Evolutionary conservation across 495 filamentous ascomycete genomes (phyloP), one percentile per base, ranked within the genome.

Genomic region (Aspergillus avenaceus): DNA sequence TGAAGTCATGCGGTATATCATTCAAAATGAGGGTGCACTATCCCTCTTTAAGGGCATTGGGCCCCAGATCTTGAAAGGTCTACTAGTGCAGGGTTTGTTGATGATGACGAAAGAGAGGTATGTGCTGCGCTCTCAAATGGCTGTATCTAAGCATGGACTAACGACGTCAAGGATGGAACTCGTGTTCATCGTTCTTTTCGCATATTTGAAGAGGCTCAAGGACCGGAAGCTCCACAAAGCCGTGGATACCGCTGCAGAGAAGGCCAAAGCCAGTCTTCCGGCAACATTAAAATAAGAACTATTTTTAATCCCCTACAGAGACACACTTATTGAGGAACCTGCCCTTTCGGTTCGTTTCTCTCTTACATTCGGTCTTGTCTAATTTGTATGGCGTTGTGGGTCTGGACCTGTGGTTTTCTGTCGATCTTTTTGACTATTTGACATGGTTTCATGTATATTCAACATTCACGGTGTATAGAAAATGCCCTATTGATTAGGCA

Each of bases 101-200:
- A 99, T 99, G 93, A 99, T 97, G 93, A 95, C 89, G 4, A 99
- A 99, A 74, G 95, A 99, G 70, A 82, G 90, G 90, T 95, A 79
- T 52, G 82, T 67, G 27, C 44, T 13, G 14, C 26, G 24, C 46
- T 41, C 18, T 12, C 0, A 36, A 41, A 25, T 2, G 31, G n/a
- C 1, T 52, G 19, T 8, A n/a, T 42, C 26, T 12, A 11, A 52
- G 43, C 21, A 41, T 13, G 23, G 56, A 38, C 69, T 75, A 52
- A 76, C 50, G 3, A 32, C 36, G 22, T 43, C 8, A 56, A 95
- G 91, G 49, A 87, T 97, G 75, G 93, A 97, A 70, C 76, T 98
- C 42, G 55, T 89, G 13, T 97, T 97, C 70, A 72, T 97, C 55
- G 67, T 96, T 16, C 79, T 98, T 18, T 91, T 96, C 68, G 80